phyloP scores from a whole-genome alignment of 73 alveolate species.

The Symbiodinium pilosum region DNA sequence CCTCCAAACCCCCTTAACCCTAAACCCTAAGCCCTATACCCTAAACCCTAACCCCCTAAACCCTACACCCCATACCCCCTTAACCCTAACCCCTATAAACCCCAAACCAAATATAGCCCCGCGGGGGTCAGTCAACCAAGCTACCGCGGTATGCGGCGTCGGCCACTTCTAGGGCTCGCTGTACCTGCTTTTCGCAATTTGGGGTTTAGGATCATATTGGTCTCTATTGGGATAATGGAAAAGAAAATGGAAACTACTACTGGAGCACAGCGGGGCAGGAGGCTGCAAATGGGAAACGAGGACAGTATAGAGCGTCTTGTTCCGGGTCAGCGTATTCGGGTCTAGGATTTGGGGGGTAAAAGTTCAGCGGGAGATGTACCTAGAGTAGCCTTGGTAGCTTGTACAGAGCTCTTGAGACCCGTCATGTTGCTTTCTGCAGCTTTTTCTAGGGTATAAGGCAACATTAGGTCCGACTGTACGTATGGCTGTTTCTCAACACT shows the following conservation, averaged over 20 bases:
- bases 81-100: background rate
- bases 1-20: slow-evolving; percentile 3
- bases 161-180: slow-evolving; percentile 1
- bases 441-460: too few species aligned
- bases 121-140: too few species aligned
- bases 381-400: too few species aligned
- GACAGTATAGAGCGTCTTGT: background rate
- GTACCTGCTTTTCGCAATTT: background rate
- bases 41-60: background rate
- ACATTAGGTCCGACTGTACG: too few species aligned
- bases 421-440: too few species aligned
- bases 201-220: background rate
- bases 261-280: background rate
- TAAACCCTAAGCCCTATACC: background rate
- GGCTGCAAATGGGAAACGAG: background rate
- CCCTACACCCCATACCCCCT: background rate
- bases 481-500: too few species aligned
- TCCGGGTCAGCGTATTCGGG: background rate
- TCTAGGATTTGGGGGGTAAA: background rate
- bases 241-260: too few species aligned
- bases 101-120: background rate
- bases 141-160: background rate
- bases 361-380: too few species aligned
- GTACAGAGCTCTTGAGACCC: too few species aligned
- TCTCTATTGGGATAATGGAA: too few species aligned